phyloP scores from a whole-genome alignment of 139 green algal genomes.

The Yamagishiella unicocca region DNA sequence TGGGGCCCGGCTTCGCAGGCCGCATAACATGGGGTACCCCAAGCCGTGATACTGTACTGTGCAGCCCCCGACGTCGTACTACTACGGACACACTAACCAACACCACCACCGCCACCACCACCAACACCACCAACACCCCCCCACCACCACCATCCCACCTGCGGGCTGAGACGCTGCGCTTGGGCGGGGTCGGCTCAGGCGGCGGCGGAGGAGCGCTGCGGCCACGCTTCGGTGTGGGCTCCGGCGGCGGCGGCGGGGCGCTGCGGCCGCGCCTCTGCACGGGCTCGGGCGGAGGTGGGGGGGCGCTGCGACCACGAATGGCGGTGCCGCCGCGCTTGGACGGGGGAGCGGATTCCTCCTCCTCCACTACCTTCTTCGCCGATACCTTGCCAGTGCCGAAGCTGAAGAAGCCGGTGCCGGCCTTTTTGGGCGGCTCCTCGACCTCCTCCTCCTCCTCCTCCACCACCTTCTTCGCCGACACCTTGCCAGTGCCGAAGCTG shows the following conservation, averaged over 20 bases:
- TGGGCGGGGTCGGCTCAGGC: background rate
- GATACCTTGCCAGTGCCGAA: conserved; percentile 5
- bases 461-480: conserved; percentile 26
- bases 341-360: conserved; percentile 15
- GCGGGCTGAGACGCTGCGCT: background rate
- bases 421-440: conserved; percentile 21
- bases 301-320: background rate
- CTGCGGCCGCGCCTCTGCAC: background rate
- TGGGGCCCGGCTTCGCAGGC: too few relatives aligned
- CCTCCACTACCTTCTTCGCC: background rate
- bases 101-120: too few relatives aligned
- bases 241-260: background rate
- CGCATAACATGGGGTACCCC: too few relatives aligned
- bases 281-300: background rate
- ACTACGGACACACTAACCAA: too few relatives aligned
- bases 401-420: conserved; percentile 27
- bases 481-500: conserved; percentile 12
- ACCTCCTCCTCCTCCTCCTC: background rate
- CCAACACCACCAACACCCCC: too few relatives aligned
- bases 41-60: too few relatives aligned
- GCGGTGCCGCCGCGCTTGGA: background rate
- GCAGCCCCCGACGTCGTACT: too few relatives aligned
- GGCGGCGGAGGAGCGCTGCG: background rate
- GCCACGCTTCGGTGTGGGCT: background rate
- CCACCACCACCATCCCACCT: too few relatives aligned